These are phyloP conservation scores for Pterulicium gracile DNA, from an alignment of 1,284 basidiomycete genomes.

Conservation along the genomic window DNA sequence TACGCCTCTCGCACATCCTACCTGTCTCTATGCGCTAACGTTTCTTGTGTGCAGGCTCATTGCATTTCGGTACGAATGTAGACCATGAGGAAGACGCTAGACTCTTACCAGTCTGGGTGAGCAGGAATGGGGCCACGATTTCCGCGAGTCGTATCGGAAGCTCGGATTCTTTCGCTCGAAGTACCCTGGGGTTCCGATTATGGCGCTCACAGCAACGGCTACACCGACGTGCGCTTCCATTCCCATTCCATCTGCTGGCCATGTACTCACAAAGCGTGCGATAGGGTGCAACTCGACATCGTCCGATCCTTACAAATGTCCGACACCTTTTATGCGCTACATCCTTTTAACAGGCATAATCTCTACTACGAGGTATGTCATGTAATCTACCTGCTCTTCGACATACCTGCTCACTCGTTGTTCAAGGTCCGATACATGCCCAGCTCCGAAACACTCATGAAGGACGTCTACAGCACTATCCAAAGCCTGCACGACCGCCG, in stretches of 20 bases:
- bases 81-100: too few species aligned
- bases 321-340: constrained; percentile 31
- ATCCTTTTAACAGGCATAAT: constrained; percentile 75
- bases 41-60: constrained; percentile 58
- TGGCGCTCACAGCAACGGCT: constrained; percentile 75
- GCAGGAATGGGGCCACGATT: constrained; percentile 84
- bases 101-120: too few species aligned
- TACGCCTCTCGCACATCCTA: constrained; percentile 16
- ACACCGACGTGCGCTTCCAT: constrained; percentile 38
- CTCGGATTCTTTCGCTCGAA: constrained; percentile 60
- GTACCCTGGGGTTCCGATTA: constrained; percentile 69
- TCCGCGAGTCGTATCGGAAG: constrained; percentile 62
- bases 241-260: constrained; percentile 1
- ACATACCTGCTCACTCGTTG: not conserved
- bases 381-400: not conserved
- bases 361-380: constrained; percentile 65
- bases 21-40: not conserved
- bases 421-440: constrained; percentile 47
- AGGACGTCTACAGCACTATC: constrained; percentile 61
- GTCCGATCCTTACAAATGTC: constrained; percentile 52
- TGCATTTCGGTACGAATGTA: constrained; percentile 75
- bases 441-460: constrained; percentile 42
- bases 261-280: constrained; percentile 7
- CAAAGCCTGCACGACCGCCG: constrained; percentile 44
- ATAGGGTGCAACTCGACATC: constrained; percentile 66